Percentiles rank a stretch among this genome's conserved stretches.
phyloP scores from a whole-genome alignment of 2,329 filamentous ascomycete genomes.

The Colletotrichum spinosum region DNA sequence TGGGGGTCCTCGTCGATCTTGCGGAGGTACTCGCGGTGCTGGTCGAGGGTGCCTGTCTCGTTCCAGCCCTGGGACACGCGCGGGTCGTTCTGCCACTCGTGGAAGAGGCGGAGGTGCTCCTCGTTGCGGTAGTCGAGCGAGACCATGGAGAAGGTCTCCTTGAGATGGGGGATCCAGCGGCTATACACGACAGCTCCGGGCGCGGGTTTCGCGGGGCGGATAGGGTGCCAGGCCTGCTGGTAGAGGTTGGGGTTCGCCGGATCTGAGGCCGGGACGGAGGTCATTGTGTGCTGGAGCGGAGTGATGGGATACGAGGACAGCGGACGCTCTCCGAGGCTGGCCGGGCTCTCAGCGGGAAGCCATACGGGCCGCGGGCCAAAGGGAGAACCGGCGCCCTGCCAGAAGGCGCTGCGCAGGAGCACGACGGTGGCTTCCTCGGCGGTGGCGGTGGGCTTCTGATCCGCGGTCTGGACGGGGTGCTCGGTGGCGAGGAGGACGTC shows the following conservation, averaged over 20 bases:
- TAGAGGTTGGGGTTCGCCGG: conserved; percentile 53
- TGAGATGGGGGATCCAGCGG: conserved; percentile 80
- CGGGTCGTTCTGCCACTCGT: conserved; percentile 86
- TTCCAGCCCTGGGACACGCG: conserved; percentile 85
- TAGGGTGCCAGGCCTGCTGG: conserved; percentile 74
- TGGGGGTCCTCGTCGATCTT: conserved; percentile 78
- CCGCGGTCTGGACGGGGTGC: conserved; percentile 54
- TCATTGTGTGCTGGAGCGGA: conserved; percentile 59
- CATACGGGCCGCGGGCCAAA: conserved; percentile 73
- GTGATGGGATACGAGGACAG: conserved; percentile 61
- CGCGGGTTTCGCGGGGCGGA: conserved; percentile 77
- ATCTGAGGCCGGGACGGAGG: conserved; percentile 52
- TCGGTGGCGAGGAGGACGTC: conserved; percentile 62
- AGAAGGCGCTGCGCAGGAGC: conserved; percentile 69
- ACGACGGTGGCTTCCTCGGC: conserved; percentile 51
- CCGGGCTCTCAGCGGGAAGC: conserved; percentile 61
- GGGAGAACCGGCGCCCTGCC: conserved; percentile 77
- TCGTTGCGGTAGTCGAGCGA: conserved; percentile 74
- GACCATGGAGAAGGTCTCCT: conserved; percentile 83
- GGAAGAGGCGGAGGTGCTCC: conserved; percentile 77
- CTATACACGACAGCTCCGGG: conserved; percentile 81
- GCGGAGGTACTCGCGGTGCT: conserved; percentile 79
- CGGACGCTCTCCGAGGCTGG: conserved; percentile 47
- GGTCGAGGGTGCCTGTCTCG: conserved; percentile 79
- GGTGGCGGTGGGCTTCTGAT: conserved; percentile 43